Evolutionary conservation across 305 asterid species (phyloP).

Genomic region (Fraxinus velutina): DNA sequence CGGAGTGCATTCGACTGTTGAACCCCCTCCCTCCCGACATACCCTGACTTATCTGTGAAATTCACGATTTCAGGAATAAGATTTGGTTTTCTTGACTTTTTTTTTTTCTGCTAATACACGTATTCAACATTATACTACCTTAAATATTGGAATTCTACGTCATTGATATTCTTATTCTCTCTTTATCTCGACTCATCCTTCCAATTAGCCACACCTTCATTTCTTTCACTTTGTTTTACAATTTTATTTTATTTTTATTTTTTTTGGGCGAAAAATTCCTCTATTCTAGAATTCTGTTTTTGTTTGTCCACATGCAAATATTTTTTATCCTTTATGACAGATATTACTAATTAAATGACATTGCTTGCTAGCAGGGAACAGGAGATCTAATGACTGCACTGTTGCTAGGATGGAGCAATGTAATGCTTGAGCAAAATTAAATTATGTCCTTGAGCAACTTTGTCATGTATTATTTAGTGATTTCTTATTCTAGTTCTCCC

Average conservation of each 20-base stretch:
- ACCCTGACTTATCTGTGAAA: neutral
- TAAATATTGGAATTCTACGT: no score
- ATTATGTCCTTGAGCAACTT: constrained; percentile 18
- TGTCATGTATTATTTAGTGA: neutral
- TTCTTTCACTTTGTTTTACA: no score
- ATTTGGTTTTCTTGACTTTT: neutral
- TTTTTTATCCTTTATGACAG: neutral
- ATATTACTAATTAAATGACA: neutral
- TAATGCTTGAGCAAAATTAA: constrained; percentile 33
- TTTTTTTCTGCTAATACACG: neutral
- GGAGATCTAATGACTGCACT: constrained; percentile 93
- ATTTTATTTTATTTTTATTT: no score
- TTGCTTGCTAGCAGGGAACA: constrained; percentile 68
- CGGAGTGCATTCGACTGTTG: neutral
- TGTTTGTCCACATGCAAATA: neutral
- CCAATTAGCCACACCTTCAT: no score
- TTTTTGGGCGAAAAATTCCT: no score
- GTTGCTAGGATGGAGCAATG: constrained; percentile 99
- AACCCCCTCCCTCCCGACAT: neutral
- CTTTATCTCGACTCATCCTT: no score
- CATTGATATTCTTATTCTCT: no score
- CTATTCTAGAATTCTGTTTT: no score
- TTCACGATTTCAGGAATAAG: neutral
- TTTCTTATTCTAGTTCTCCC: constrained; percentile 25
- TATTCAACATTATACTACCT: neutral